Evolutionary conservation across 257 asterid genomes (phyloP), one percentile per base, ranked within the genome.

Genomic region (Ehretia macrophylla): DNA sequence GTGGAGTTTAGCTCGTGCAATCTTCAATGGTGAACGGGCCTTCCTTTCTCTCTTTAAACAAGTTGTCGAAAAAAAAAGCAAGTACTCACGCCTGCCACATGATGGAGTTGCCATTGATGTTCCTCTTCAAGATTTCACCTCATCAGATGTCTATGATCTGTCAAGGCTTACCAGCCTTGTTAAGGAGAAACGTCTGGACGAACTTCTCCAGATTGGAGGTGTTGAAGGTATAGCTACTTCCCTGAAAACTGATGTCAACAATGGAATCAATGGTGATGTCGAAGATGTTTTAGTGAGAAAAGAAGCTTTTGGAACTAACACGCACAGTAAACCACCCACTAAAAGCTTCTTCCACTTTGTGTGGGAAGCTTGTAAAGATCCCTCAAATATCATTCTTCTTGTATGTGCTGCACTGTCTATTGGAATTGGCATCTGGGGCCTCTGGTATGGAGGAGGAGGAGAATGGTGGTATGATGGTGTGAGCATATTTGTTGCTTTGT

Each of bases 361-460:
- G 27, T 8, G 49, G 11, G 64, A 68, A 47, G 74, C 63, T 9
- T 62, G 51, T 18, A 68, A 32, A 19, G 74, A 68, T 37, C 56
- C 64, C 0, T 55, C 59, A 11, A 62, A 47, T n/a, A 63, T 68
- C 59, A 61, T 61, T 62, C 64, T 68, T 17, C 63, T 68, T 1
- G 68, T 61, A 1, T 68, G 68, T 18, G 74, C 74, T 37, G 68
- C 63, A 32, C 68, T 68, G 11, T 61, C 74, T 0, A 68, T 68
- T 38, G 68, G 64, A 51, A 44, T 68, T 38, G 74, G 68, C 46
- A 68, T 68, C 12, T 50, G 60, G 42, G 32, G n/a, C n/a, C n/a
- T n/a, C n/a, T 63, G 61, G 49, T 13, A 68, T 14, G 66, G 60
- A 10, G 27, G 17, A 1, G 10, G 4, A 10, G 47, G 37, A 21